Evolutionary conservation across 768 basidiomycete genomes (phyloP), one percentile per base, ranked within the genome.

Genomic region (Boletus rubroflammeus): DNA sequence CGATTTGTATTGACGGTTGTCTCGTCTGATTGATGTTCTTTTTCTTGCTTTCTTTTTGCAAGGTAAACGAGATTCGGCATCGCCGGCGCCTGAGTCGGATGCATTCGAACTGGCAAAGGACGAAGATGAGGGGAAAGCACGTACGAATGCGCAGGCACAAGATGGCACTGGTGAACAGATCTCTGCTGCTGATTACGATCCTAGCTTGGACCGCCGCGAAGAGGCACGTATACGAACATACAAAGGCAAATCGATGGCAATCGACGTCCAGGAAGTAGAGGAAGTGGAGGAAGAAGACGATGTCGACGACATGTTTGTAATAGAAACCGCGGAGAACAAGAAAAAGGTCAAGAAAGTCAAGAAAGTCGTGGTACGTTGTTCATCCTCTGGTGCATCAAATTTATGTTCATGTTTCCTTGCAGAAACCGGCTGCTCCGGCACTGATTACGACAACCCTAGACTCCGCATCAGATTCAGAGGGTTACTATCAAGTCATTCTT

Each of bases 301-400:
- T 34, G 79, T 96, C 1, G 93, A 96, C 57, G 96, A 98, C 68
- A 98, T 99, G 94, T 98, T 98, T 63, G 86, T 93, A 23, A 78
- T 90, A 21, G 76, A 74, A 19, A 58, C 63, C 3, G 58, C 71
- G 3, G 75, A 71, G 36, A 78, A 80, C 61, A 81, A 80, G 67
- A 81, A 80, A 66, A 79, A 76, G 65, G 50, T 59, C 40, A 84
- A 81, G 65, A 85, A 81, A 54, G 68, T 77, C 9, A 85, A 79
- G 75, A 86, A 82, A 65, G 74, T 80, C 7, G 66, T 74, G 47
- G 84, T 86, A 63, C 55, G 82, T 62, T 6, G 14, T 44, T 28
- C 19, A 21, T 40, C 19, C 32, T 52, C 19, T 31, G 39, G 23
- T 15, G 19, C 41, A 2, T 32, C 23, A 5, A 14, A 5, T 14